phyloP scores from a whole-genome alignment of 140 eudicot species.

The Ambrosia hybrid region DNA sequence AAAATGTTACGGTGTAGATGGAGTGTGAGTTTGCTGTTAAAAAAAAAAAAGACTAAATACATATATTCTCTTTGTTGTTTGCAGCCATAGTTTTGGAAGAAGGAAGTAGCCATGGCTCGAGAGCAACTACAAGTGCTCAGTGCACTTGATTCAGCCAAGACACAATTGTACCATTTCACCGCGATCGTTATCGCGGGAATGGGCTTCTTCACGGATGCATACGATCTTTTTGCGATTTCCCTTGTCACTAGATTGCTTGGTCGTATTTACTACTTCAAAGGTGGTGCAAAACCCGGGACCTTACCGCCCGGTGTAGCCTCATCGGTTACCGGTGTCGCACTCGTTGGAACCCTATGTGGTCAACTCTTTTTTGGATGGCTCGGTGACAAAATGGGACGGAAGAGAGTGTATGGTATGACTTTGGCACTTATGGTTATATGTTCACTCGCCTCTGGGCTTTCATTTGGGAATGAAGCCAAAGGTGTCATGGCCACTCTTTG shows the following conservation, averaged over 20 bases:
- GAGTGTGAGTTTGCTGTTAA: too few species aligned
- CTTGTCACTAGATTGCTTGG: constrained; percentile 44
- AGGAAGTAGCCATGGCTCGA: constrained; percentile 23
- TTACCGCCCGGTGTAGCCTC: constrained; percentile 44
- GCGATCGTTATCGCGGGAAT: constrained; percentile 44
- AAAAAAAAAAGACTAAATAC: too few species aligned
- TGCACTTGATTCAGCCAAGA: constrained; percentile 48
- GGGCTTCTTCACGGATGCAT: constrained; percentile 51
- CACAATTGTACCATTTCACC: constrained; percentile 47
- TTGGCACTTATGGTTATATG: constrained; percentile 43
- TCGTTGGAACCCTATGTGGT: constrained; percentile 55
- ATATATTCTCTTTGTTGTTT: neutral
- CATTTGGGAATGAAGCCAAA: constrained; percentile 39
- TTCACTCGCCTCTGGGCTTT: constrained; percentile 52
- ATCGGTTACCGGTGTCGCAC: constrained; percentile 55
- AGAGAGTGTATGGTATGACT: constrained; percentile 54
- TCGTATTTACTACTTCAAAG: constrained; percentile 35
- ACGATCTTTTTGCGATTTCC: constrained; percentile 45
- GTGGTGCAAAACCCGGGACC: constrained; percentile 39
- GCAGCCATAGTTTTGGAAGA: neutral
- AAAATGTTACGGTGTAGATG: too few species aligned
- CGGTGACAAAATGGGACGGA: constrained; percentile 64
- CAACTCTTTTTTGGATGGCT: constrained; percentile 62
- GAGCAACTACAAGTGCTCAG: constrained; percentile 45
- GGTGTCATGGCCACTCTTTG: constrained; percentile 52